A percentile compares a stretch with the other conserved stretches of the same genome.
These are phyloP conservation scores for Cryomyces antarcticus DNA, from an alignment of 495 filamentous ascomycete genomes.

Conservation along the genomic window DNA sequence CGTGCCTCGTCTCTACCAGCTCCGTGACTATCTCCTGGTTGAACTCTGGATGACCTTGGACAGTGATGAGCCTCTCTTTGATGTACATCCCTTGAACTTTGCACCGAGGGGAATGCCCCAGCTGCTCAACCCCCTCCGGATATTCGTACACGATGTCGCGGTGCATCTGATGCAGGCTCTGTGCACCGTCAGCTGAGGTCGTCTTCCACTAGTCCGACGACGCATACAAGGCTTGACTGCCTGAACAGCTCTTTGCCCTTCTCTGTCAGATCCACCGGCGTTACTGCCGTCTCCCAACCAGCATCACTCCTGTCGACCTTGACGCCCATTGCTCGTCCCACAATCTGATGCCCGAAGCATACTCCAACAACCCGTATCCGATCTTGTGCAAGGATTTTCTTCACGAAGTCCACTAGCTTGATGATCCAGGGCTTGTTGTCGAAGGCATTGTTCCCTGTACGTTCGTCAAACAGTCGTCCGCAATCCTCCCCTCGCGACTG, in stretches of 20 bases:
- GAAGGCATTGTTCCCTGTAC: constrained; percentile 34
- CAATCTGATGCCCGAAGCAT: constrained; percentile 85
- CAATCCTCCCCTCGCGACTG: no score
- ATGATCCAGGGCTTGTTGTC: constrained; percentile 60
- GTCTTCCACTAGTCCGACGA: background rate
- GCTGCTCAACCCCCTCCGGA: constrained; percentile 36
- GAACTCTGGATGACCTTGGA: constrained; percentile 90
- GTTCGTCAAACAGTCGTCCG: background rate
- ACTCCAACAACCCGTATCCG: constrained; percentile 54
- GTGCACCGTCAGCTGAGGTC: background rate
- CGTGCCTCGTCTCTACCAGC: constrained; percentile 38
- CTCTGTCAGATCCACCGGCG: constrained; percentile 43
- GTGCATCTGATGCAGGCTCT: constrained; percentile 85
- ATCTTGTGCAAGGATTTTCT: constrained; percentile 30
- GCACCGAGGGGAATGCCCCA: constrained; percentile 49
- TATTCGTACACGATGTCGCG: constrained; percentile 51
- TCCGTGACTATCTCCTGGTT: constrained; percentile 51
- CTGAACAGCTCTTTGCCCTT: constrained; percentile 57
- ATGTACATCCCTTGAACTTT: constrained; percentile 65
- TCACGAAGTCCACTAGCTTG: constrained; percentile 49
- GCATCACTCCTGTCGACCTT: constrained; percentile 42
- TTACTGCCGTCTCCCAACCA: constrained; percentile 72
- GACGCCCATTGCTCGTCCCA: constrained; percentile 52
- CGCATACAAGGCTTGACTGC: constrained; percentile 41
- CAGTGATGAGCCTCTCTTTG: constrained; percentile 43